phyloP scores from a whole-genome alignment of 768 basidiomycete genomes.

The Pleurotus sapidus region DNA sequence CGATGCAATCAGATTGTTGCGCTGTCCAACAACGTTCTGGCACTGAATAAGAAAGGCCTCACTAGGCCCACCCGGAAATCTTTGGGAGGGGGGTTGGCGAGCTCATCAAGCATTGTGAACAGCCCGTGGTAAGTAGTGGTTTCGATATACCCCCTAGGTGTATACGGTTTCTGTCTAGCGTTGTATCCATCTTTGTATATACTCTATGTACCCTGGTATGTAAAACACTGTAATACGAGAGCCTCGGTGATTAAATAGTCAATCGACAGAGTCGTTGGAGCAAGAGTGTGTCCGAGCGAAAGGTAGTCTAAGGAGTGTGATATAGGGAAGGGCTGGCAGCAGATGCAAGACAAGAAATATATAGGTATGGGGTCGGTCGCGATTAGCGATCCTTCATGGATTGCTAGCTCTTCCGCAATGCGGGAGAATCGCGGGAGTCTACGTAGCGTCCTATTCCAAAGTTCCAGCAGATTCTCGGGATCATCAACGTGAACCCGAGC shows the following conservation, averaged over 20 bases:
- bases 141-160: constrained; percentile 6
- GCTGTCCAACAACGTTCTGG: constrained; percentile 88
- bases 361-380: not conserved
- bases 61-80: constrained; percentile 79
- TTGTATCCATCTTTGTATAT: constrained; percentile 17
- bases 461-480: constrained; percentile 74
- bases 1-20: constrained; percentile 77
- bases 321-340: not conserved
- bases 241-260: too few relatives aligned
- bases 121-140: constrained; percentile 45
- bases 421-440: constrained; percentile 49
- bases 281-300: not conserved
- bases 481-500: constrained; percentile 59
- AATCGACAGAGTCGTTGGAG: too few relatives aligned
- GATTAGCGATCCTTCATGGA: not conserved
- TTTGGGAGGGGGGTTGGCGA: constrained; percentile 41
- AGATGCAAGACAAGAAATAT: not conserved
- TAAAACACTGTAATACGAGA: not conserved
- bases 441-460: constrained; percentile 74
- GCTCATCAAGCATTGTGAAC: constrained; percentile 68
- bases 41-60: constrained; percentile 91
- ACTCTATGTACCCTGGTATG: not conserved
- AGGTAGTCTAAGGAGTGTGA: not conserved
- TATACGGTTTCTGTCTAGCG: constrained; percentile 14
- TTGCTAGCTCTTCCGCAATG: not conserved